These are phyloP conservation scores for Fusarium torreyae DNA, from an alignment of 2,329 filamentous ascomycete species.

Conservation along the genomic window DNA sequence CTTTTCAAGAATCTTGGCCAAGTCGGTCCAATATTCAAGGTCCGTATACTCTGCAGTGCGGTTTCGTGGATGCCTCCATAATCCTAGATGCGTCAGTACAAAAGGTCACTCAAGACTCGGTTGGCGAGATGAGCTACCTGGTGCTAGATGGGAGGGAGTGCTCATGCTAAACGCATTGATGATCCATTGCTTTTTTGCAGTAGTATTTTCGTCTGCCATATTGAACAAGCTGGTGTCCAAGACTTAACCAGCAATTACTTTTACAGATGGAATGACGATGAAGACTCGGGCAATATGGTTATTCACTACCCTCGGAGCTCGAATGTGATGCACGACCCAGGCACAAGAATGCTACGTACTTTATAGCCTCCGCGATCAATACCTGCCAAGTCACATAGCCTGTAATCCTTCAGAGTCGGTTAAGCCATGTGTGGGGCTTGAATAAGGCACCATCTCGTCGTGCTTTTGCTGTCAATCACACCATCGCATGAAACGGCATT, in stretches of 20 bases:
- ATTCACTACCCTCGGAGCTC: too few species aligned
- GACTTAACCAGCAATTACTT: too few species aligned
- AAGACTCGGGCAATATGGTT: too few species aligned
- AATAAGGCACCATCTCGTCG: background rate
- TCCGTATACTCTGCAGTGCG: conserved; percentile 35
- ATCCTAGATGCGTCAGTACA: background rate
- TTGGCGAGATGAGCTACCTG: conserved; percentile 7
- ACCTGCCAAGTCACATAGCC: background rate
- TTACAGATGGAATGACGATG: too few species aligned
- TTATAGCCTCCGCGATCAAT: background rate
- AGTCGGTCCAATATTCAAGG: conserved; percentile 60
- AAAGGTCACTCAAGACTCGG: too few species aligned
- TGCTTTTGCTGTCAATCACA: conserved; percentile 1
- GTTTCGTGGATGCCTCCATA: conserved; percentile 34
- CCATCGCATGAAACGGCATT: background rate
- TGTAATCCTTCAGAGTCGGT: background rate
- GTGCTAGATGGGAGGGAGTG: background rate
- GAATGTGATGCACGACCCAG: too few species aligned
- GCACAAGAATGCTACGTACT: background rate
- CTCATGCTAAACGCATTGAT: conserved; percentile 5
- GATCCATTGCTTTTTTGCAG: background rate
- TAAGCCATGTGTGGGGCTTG: background rate
- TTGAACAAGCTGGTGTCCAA: background rate
- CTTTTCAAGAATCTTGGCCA: conserved; percentile 62
- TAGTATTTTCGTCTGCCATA: background rate